These are phyloP conservation scores for Penicillium janthinellum DNA, from an alignment of 2,329 filamentous ascomycete species.

Conservation along the genomic window DNA sequence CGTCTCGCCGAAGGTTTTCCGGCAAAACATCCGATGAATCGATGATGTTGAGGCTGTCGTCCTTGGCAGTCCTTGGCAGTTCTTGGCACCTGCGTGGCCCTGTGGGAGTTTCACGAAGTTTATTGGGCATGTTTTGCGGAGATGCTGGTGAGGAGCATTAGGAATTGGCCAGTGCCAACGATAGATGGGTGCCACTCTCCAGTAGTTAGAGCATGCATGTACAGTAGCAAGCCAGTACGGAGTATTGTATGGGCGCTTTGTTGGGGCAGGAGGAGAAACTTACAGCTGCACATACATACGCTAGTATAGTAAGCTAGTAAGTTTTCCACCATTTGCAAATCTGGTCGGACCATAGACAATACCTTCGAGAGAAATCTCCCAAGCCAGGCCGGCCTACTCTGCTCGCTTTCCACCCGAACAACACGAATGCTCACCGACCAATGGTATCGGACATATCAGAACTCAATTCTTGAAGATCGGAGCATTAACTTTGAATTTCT, in stretches of 20 bases:
- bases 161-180: not conserved
- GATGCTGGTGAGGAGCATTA: not conserved
- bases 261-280: not conserved
- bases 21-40: not conserved
- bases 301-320: no score
- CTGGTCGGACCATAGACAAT: no score
- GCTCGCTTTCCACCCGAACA: not conserved
- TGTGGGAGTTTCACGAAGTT: not conserved
- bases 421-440: slow-evolving; percentile 10
- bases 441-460: slow-evolving; percentile 6
- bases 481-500: not conserved
- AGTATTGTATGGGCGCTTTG: not conserved
- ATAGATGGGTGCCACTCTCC: slow-evolving; percentile 3
- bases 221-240: no score
- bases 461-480: not conserved
- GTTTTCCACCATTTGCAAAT: not conserved
- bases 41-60: not conserved
- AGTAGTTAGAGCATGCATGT: not conserved
- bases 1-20: not conserved
- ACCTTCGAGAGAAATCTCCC: no score
- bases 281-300: not conserved
- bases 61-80: slow-evolving; percentile 14
- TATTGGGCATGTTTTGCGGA: slow-evolving; percentile 21
- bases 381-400: not conserved
- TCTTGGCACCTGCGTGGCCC: slow-evolving; percentile 6